A percentile compares a stretch with the other conserved stretches of the same genome.
Conservation (phyloP, 208 protist species). For the Leishmania braziliensis region DNA sequence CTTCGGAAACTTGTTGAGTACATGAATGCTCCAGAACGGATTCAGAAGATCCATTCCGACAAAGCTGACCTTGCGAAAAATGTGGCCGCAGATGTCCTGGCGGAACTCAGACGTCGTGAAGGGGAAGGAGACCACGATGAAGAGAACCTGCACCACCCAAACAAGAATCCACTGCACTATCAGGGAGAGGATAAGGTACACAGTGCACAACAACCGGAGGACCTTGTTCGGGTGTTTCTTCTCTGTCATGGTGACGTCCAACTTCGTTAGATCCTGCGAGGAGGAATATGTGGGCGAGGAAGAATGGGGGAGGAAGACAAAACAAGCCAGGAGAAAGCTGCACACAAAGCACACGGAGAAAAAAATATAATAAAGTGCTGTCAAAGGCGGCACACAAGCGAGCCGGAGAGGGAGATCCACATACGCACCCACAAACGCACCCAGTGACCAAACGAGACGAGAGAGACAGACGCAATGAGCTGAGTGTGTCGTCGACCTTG, state of each 20-base stretch:
- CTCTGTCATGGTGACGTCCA: neutral
- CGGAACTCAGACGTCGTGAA: slow-evolving; percentile 61
- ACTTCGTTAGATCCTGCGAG: neutral
- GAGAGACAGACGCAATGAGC: neutral
- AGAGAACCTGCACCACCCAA: slow-evolving; percentile 69
- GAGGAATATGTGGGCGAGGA: neutral
- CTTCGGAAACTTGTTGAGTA: slow-evolving; percentile 71
- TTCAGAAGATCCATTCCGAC: slow-evolving; percentile 69
- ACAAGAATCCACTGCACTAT: slow-evolving; percentile 57
- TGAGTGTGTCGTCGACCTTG: neutral
- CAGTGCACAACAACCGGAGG: slow-evolving; percentile 54
- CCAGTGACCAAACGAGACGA: neutral
- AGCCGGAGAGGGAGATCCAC: neutral
- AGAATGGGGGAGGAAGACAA: neutral
- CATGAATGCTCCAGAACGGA: slow-evolving; percentile 79
- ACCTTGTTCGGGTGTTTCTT: slow-evolving; percentile 23
- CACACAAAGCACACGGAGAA: neutral
- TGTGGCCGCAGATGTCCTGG: slow-evolving; percentile 75
- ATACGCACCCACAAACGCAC: neutral
- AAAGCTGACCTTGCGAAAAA: slow-evolving; percentile 74
- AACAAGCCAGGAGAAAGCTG: neutral
- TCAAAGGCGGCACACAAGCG: neutral
- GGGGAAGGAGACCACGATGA: slow-evolving; percentile 59
- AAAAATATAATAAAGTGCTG: neutral
- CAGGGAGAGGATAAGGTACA: slow-evolving; percentile 58